Evolutionary conservation across 1,284 basidiomycete genomes (phyloP), one percentile per base, ranked within the genome.

Genomic region (Porogramme epimiltina): DNA sequence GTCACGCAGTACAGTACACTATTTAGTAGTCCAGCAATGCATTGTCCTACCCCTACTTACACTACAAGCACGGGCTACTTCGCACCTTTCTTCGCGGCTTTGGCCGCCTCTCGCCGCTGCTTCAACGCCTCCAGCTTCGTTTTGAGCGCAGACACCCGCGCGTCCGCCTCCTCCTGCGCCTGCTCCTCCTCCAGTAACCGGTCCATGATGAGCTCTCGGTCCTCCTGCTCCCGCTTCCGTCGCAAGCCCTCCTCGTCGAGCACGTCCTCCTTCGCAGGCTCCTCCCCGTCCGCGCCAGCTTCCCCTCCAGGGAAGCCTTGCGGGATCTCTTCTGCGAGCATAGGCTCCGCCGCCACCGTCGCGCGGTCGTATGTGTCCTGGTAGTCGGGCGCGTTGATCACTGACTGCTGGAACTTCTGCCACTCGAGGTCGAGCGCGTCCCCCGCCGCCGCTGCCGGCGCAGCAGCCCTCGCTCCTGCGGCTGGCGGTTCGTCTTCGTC

Each of bases 91-190:
- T 69, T 66, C 44, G 45, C 58, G 13, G 62, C 56, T 50, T 64
- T 67, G 40, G 72, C 73, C 22, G 72, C 73, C 61, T 79, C 77
- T 40, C 86, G 73, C 65, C 74, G 79, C 65, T 74, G 74, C 62
- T 79, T 82, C 59, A 90, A 67, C 4, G 79, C 75, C 47, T 87
- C 86, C 34, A 91, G 63, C 59, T 76, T 77, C 33, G 71, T 79
- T 70, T 86, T 91, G 70, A 92, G 76, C 41, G 76, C 59, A 11
- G 67, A 66, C 3, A 91, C 89, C 52, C 81, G 82, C 71, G 83
- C 83, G 65, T 92, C 90, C 15, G 88, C 90, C 66, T 92, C 89
- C 66, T 92, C 90, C 72, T 92, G 89, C 22, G 84, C 85, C 49
- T 82, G 76, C 66, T 92, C 89, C 70, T 92, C 89, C 38, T 91